phyloP scores from a whole-genome alignment of 148 eudicot species.

The Limonium bicolor region DNA sequence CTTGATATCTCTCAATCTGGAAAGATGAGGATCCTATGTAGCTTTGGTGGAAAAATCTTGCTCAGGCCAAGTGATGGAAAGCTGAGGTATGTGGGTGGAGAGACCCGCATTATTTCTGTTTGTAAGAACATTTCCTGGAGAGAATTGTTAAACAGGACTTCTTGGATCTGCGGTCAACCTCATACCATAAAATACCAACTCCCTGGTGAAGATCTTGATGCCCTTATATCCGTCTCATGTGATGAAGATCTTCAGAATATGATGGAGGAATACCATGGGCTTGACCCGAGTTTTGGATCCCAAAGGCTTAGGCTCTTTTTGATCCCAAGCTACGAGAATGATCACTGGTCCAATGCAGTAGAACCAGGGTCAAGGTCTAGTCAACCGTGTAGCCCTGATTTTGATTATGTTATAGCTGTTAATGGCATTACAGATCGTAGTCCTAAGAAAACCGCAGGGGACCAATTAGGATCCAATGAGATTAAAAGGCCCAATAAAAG shows the following conservation, averaged over 20 bases:
- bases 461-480: slow-evolving; percentile 20
- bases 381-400: slow-evolving; percentile 53
- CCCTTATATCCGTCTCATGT: slow-evolving; percentile 84
- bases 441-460: slow-evolving; percentile 25
- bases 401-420: slow-evolving; percentile 78
- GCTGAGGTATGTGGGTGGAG: slow-evolving; percentile 93
- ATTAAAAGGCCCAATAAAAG: slow-evolving; percentile 10
- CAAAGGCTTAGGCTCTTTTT: slow-evolving; percentile 78
- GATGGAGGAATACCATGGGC: slow-evolving; percentile 76
- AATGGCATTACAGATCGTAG: slow-evolving; percentile 53
- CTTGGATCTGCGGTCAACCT: slow-evolving; percentile 52
- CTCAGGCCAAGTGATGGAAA: slow-evolving; percentile 88
- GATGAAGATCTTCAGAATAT: slow-evolving; percentile 91
- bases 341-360: slow-evolving; percentile 14
- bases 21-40: slow-evolving; percentile 78
- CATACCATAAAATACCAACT: slow-evolving; percentile 85
- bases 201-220: slow-evolving; percentile 96
- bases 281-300: slow-evolving; percentile 44
- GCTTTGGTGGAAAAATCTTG: slow-evolving; percentile 88
- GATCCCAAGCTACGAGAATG: slow-evolving; percentile 57
- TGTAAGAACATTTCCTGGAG: slow-evolving; percentile 44
- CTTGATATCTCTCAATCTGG: slow-evolving; percentile 43
- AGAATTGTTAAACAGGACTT: slow-evolving; percentile 61
- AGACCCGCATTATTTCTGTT: slow-evolving; percentile 71
- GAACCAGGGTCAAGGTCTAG: slow-evolving; percentile 18